These are phyloP conservation scores for Comarum palustre DNA, from an alignment of 306 rosid species.

Conservation along the genomic window DNA sequence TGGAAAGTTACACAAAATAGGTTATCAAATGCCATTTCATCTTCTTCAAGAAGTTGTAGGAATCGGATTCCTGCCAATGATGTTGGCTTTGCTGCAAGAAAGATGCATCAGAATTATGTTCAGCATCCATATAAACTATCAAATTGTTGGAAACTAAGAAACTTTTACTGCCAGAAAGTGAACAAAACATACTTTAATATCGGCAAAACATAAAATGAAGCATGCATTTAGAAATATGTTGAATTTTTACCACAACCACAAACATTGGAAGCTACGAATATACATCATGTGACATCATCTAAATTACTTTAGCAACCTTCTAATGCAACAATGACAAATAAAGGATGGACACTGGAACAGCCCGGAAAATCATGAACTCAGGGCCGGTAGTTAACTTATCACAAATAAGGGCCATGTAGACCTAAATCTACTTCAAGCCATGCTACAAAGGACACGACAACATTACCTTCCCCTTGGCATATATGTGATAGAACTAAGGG, in stretches of 20 bases:
- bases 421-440: neutral
- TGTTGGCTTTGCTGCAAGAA: slow-evolving; percentile 57
- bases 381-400: neutral
- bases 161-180: neutral
- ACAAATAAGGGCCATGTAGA: neutral
- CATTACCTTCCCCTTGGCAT: neutral
- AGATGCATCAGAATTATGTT: neutral
- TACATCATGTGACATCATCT: neutral
- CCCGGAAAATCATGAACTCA: neutral
- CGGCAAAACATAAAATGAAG: neutral
- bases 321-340: neutral
- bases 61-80: slow-evolving; percentile 62
- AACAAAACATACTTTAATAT: neutral
- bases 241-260: neutral
- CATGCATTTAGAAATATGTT: neutral
- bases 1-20: slow-evolving; percentile 76
- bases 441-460: neutral
- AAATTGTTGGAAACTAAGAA: neutral
- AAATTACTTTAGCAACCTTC: neutral
- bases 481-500: neutral
- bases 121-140: neutral
- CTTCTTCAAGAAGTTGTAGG: slow-evolving; percentile 58
- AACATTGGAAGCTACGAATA: neutral
- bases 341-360: neutral
- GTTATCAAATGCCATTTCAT: slow-evolving; percentile 84